Evolutionary conservation across 2,329 filamentous ascomycete genomes (phyloP).

Genomic region (Zymoseptoria ardabiliae): DNA sequence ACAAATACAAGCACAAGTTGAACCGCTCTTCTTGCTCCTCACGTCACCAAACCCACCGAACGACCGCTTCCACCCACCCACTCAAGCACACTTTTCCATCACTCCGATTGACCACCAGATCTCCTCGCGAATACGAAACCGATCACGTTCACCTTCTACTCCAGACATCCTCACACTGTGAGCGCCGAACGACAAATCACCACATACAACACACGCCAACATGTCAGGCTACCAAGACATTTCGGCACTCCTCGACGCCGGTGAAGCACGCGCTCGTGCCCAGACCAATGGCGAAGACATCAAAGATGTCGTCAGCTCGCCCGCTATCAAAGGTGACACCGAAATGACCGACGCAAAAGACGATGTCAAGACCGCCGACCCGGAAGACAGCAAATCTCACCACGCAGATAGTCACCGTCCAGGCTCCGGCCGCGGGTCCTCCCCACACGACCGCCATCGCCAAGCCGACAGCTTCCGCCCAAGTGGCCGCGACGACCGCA

Average conservation of each 20-base stretch:
- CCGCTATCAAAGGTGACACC: not conserved
- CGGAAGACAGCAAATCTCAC: not conserved
- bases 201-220: not conserved
- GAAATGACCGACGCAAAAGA: slow-evolving; percentile 5
- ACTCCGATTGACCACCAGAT: not conserved
- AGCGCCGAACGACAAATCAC: slow-evolving; percentile 9
- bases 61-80: not conserved
- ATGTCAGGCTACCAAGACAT: slow-evolving; percentile 14
- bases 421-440: not conserved
- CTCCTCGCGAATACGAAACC: not conserved
- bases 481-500: slow-evolving; percentile 5
- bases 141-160: not conserved
- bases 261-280: slow-evolving; percentile 14
- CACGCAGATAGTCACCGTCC: not conserved
- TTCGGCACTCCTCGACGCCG: slow-evolving; percentile 26
- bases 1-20: not conserved
- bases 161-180: slow-evolving; percentile 5
- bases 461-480: slow-evolving; percentile 3
- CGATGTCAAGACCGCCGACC: not conserved
- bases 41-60: not conserved
- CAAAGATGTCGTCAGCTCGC: slow-evolving; percentile 2
- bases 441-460: not conserved
- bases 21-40: not conserved
- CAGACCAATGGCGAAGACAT: slow-evolving; percentile 13
- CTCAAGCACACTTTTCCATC: not conserved